phyloP scores from a whole-genome alignment of 139 green algal genomes.

The Diplosphaera chodatii region DNA sequence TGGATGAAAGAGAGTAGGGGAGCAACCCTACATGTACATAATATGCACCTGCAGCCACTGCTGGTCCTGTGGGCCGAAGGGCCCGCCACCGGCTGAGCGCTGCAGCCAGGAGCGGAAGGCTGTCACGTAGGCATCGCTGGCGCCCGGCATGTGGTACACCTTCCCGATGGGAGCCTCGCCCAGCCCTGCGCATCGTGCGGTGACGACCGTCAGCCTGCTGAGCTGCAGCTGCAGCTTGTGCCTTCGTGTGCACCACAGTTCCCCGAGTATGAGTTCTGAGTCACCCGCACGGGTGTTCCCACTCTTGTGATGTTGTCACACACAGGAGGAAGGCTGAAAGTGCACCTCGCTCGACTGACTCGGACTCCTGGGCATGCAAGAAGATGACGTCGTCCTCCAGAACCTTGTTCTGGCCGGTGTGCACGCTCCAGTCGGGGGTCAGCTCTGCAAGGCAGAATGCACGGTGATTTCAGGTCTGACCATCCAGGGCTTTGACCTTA shows the following conservation, averaged over 20 bases:
- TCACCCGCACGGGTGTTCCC: no score
- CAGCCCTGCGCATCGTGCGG: background rate
- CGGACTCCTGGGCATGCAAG: slow-evolving; percentile 38
- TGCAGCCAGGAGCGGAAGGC: slow-evolving; percentile 36
- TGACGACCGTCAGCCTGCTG: no score
- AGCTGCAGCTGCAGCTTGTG: no score
- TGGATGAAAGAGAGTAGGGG: no score
- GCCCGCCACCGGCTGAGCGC: slow-evolving; percentile 25
- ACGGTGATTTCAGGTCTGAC: background rate
- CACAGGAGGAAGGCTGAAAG: background rate
- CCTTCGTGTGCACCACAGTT: no score
- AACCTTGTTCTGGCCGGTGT: slow-evolving; percentile 37
- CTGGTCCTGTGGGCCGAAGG: slow-evolving; percentile 32
- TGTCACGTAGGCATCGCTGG: slow-evolving; percentile 31
- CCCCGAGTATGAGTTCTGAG: no score
- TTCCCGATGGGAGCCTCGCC: slow-evolving; percentile 4
- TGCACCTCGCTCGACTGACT: slow-evolving; percentile 16
- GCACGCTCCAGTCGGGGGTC: slow-evolving; percentile 21
- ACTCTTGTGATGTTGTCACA: background rate
- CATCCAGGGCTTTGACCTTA: background rate
- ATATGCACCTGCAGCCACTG: slow-evolving; percentile 15
- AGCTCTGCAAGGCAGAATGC: slow-evolving; percentile 7
- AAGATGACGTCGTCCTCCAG: slow-evolving; percentile 56
- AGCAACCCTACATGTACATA: no score
- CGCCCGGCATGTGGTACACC: slow-evolving; percentile 40